These are phyloP conservation scores for Mortierella sp. DNA, from an alignment of 371 early-diverging fungal genomes.

Conservation along the genomic window DNA sequence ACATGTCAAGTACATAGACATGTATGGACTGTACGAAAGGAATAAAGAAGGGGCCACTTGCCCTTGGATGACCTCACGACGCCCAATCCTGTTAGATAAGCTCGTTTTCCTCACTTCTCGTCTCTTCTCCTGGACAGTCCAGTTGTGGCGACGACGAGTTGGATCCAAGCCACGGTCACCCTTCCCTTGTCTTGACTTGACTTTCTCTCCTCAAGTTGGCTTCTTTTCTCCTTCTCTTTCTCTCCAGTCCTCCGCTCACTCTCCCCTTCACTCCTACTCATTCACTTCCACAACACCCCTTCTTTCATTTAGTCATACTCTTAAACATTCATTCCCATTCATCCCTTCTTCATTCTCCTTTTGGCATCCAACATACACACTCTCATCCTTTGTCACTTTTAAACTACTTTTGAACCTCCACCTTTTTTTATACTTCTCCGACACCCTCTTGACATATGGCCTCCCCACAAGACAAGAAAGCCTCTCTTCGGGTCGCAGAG, in stretches of 20 bases:
- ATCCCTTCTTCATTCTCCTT: not conserved
- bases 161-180: slow-evolving; percentile 7
- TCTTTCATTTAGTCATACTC: slow-evolving; percentile 23
- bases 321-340: slow-evolving; percentile 1
- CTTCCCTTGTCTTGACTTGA: not conserved
- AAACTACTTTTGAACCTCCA: not conserved
- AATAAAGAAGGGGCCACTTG: too few relatives aligned
- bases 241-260: not conserved
- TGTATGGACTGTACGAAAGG: too few relatives aligned
- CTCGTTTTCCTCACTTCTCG: not conserved
- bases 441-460: slow-evolving; percentile 19
- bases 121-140: too few relatives aligned
- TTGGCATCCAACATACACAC: slow-evolving; percentile 1
- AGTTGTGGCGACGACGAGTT: not conserved
- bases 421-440: not conserved
- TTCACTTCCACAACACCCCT: too few relatives aligned
- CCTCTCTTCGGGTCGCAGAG: slow-evolving; percentile 14
- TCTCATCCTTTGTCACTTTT: not conserved
- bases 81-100: not conserved
- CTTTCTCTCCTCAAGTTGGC: not conserved
- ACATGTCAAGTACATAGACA: too few relatives aligned
- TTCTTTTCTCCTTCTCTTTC: not conserved
- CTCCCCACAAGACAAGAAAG: slow-evolving; percentile 6
- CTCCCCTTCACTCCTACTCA: not conserved
- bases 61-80: too few relatives aligned